Evolutionary conservation across 2,329 filamentous ascomycete genomes (phyloP).

Genomic region (Dryadomyces quercus-mongolicae): DNA sequence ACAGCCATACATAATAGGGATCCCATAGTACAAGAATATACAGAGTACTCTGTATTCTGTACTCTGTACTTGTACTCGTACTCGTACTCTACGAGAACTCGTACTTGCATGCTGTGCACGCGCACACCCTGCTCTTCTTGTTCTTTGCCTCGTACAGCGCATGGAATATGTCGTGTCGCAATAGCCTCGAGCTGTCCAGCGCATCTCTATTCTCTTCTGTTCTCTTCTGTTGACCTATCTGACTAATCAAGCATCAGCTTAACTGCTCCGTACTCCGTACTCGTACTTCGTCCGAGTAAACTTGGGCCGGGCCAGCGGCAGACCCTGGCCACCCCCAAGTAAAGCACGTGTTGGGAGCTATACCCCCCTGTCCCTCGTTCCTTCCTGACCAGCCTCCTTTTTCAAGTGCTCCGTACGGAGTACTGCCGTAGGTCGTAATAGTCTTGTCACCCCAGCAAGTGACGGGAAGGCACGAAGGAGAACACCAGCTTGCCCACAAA

Average conservation of each 20-base stretch:
- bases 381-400: constrained; percentile 1
- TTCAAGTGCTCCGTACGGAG: no score
- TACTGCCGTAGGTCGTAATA: no score
- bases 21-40: no score
- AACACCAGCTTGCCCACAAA: neutral
- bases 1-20: no score
- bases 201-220: neutral
- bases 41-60: no score
- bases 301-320: neutral
- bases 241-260: no score
- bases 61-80: neutral
- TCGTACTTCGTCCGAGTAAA: no score
- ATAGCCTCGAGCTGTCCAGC: neutral
- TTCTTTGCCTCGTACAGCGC: neutral
- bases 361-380: neutral
- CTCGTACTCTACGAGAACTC: neutral
- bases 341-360: neutral
- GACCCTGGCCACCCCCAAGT: neutral
- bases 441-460: neutral
- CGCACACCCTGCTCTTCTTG: neutral
- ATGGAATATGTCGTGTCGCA: neutral
- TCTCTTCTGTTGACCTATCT: no score
- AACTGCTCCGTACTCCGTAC: neutral
- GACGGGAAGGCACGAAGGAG: neutral
- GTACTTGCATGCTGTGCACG: neutral